Evolutionary conservation across 345 rosid species (phyloP).

Genomic region (Angophora floribunda): DNA sequence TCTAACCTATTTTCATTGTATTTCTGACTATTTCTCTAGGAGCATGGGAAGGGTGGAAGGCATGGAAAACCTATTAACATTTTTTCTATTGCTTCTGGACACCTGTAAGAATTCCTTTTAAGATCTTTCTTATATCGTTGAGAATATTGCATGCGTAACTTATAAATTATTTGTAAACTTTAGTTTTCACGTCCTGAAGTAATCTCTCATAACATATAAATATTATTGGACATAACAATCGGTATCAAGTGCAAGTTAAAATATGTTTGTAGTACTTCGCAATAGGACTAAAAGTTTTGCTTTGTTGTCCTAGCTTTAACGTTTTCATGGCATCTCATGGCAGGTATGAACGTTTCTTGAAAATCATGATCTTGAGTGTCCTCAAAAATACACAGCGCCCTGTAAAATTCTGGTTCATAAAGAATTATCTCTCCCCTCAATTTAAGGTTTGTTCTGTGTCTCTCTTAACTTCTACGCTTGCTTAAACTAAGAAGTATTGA

Average conservation of each 20-base stretch:
- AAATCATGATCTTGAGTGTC: constrained; percentile 96
- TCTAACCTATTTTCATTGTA: neutral
- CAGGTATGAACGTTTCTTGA: constrained; percentile 95
- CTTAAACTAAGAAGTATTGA: neutral
- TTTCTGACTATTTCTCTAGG: constrained; percentile 23
- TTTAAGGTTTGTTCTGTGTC: constrained; percentile 54
- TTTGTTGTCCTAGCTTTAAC: neutral
- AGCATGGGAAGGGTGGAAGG: constrained; percentile 55
- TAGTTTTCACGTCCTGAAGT: neutral
- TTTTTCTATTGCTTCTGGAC: constrained; percentile 97
- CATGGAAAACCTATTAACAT: constrained; percentile 80
- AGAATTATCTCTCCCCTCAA: constrained; percentile 97
- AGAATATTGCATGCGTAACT: neutral
- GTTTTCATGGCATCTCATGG: constrained; percentile 6
- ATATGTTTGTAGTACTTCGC: neutral
- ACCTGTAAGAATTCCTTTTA: constrained; percentile 54
- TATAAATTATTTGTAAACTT: neutral
- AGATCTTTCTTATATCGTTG: neutral
- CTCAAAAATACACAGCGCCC: constrained; percentile 87
- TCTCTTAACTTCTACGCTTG: neutral
- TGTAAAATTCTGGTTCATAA: constrained; percentile 98
- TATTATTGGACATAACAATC: neutral
- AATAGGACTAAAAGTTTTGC: neutral
- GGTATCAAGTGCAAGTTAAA: neutral
- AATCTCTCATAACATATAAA: neutral